Percentiles rank a stretch among this genome's conserved stretches.
phyloP scores from a whole-genome alignment of 495 filamentous ascomycete species.

The Xanthoparmelia taractica region DNA sequence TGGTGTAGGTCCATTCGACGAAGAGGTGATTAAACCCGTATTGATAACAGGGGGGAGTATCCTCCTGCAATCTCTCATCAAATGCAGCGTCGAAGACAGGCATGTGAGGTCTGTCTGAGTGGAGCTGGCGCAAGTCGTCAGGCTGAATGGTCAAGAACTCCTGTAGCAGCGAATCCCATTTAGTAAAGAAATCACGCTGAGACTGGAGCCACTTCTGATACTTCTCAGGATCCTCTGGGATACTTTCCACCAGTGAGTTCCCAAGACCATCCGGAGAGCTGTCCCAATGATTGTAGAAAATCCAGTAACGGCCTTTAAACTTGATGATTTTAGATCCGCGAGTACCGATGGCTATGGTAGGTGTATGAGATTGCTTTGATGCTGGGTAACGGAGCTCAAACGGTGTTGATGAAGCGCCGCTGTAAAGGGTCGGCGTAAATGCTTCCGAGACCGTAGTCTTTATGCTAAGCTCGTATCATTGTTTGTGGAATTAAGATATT shows the following conservation, averaged over 20 bases:
- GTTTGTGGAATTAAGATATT: no score
- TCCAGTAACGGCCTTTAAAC: slow-evolving; percentile 29
- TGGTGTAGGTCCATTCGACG: slow-evolving; percentile 12
- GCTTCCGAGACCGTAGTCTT: no score
- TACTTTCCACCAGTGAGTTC: slow-evolving; percentile 23
- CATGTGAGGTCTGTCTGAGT: background rate
- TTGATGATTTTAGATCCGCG: slow-evolving; percentile 28
- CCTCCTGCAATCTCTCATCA: background rate
- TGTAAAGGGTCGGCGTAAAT: no score
- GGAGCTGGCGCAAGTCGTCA: background rate
- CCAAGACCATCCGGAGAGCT: slow-evolving; percentile 31
- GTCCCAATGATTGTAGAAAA: slow-evolving; percentile 31
- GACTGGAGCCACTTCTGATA: slow-evolving; percentile 24
- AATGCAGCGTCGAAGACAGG: background rate
- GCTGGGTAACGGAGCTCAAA: no score
- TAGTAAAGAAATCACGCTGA: slow-evolving; percentile 11
- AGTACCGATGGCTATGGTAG: slow-evolving; percentile 17
- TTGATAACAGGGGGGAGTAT: background rate
- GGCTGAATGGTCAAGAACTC: slow-evolving; percentile 1
- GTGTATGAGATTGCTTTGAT: no score
- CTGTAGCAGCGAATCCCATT: slow-evolving; percentile 7
- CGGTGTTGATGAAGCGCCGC: no score
- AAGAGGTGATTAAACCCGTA: background rate
- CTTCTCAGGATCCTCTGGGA: slow-evolving; percentile 25
- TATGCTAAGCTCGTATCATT: no score